A percentile compares a stretch with the other conserved stretches of the same genome.
phyloP scores from a whole-genome alignment of 108 stramenopile species.

The Discostella pseudostelligera region DNA sequence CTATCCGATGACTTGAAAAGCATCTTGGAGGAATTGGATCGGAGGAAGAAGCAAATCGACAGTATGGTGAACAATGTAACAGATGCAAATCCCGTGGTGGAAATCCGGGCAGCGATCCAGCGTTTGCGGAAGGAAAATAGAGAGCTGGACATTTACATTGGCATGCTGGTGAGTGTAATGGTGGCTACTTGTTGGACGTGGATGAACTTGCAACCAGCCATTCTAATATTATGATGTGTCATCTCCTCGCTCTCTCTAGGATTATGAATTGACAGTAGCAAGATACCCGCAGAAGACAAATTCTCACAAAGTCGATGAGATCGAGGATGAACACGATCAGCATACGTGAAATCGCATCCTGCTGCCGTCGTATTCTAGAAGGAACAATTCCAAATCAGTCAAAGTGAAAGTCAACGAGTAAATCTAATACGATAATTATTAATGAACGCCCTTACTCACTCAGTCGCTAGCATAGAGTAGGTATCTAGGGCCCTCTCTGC shows the following conservation, averaged over 20 bases:
- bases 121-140: slow-evolving; percentile 38
- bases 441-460: no score
- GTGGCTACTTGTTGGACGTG: no score
- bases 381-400: no score
- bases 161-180: slow-evolving; percentile 26
- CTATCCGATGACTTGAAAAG: slow-evolving; percentile 20
- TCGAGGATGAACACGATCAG: slow-evolving; percentile 11
- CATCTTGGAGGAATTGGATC: slow-evolving; percentile 16
- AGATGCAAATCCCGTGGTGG: slow-evolving; percentile 30
- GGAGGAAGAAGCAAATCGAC: slow-evolving; percentile 34
- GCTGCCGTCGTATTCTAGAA: no score
- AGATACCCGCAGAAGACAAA: slow-evolving; percentile 7
- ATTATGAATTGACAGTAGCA: slow-evolving; percentile 23
- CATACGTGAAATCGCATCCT: background rate
- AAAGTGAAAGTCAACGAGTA: no score
- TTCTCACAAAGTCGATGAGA: background rate
- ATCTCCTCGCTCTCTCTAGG: no score
- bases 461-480: no score
- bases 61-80: slow-evolving; percentile 37
- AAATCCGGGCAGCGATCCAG: slow-evolving; percentile 33
- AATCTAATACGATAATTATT: no score
- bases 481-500: no score
- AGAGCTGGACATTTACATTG: slow-evolving; percentile 33
- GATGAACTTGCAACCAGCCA: no score
- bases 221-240: no score